Evolutionary conservation across 805 yeast genomes (phyloP), one percentile per base, ranked within the genome.

Genomic region (Starmerella bombi): DNA sequence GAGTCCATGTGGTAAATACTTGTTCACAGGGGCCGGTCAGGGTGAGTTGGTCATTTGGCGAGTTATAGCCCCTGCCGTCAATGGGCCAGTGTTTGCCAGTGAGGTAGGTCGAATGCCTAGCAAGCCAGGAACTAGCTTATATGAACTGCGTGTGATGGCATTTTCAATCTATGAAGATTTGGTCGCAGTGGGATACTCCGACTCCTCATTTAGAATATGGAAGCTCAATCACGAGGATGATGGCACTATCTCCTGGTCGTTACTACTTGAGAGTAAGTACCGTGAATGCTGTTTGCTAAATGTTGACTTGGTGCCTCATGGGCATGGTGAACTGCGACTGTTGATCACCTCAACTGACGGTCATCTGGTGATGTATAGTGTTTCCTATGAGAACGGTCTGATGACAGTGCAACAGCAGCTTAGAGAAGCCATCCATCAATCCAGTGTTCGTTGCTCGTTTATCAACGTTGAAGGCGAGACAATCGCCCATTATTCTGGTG

Each of bases 111-210:
- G 72, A 1, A 60, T 86, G 22, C 73, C 72, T 3, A 74, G 83
- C 1, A 62, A 69, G 1, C 29, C n/a, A 4, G 32, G 36, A n/a
- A 58, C 67, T 8, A 66, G 66, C 12, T 71, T 73, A 42, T 93
- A 94, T 0, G 97, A 91, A 58, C 65, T 91, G 45, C 67, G 98
- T 49, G 75, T 88, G 41, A 88, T 85, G 95, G 94, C 81, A 58
- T 79, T 85, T 54, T 78, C 72, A 5, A 45, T 67, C 12, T 65
- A 67, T 32, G 52, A 53, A n/a, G 40, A 30, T 1, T 50, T 75
- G 1, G 51, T 86, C 6, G 71, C 73, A 2, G 72, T 84, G 0
- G 93, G 80, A 0, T 91, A 83, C 55, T 86, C 96, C 0, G 86
- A 88, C 56, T 88, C 97, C 1, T 64, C 71, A 3, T 69, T 88